These are phyloP conservation scores for Cocos nucifera DNA, from an alignment of 176 grass and related monocot species.

Conservation along the genomic window DNA sequence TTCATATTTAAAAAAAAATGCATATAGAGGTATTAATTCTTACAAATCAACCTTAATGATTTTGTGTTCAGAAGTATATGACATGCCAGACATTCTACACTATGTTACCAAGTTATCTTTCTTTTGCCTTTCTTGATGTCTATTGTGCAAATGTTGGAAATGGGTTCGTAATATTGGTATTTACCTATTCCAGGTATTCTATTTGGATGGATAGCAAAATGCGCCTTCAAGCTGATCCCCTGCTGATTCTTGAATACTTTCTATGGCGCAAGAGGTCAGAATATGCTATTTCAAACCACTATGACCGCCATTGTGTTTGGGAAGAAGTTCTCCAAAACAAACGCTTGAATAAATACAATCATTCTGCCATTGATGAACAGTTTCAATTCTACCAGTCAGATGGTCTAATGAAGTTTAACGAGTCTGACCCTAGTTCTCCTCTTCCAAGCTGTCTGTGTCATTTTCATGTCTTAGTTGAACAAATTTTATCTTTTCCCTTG, in stretches of 20 bases:
- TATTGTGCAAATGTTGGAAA: no score
- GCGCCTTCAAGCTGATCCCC: slow-evolving; percentile 69
- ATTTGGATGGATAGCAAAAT: slow-evolving; percentile 97
- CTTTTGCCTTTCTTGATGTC: no score
- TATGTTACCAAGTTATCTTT: no score
- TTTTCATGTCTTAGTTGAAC: neutral
- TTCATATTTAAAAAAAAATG: no score
- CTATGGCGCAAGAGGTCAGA: slow-evolving; percentile 83
- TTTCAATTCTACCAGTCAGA: slow-evolving; percentile 85
- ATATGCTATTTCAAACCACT: slow-evolving; percentile 83
- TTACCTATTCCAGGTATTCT: slow-evolving; percentile 50
- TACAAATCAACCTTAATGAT: no score
- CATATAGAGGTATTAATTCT: no score
- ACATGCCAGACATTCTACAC: no score
- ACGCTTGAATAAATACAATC: slow-evolving; percentile 78
- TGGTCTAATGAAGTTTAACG: slow-evolving; percentile 69
- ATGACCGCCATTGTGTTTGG: slow-evolving; percentile 87
- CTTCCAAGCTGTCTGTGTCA: slow-evolving; percentile 76
- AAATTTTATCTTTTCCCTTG: neutral
- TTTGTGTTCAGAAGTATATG: no score
- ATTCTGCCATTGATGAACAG: slow-evolving; percentile 76
- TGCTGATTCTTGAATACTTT: slow-evolving; percentile 84
- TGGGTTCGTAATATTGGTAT: neutral
- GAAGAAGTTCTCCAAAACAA: slow-evolving; percentile 93
- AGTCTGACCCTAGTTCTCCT: slow-evolving; percentile 34